phyloP scores from a whole-genome alignment of 2,329 filamentous ascomycete species.

The Elsinoe australis region DNA sequence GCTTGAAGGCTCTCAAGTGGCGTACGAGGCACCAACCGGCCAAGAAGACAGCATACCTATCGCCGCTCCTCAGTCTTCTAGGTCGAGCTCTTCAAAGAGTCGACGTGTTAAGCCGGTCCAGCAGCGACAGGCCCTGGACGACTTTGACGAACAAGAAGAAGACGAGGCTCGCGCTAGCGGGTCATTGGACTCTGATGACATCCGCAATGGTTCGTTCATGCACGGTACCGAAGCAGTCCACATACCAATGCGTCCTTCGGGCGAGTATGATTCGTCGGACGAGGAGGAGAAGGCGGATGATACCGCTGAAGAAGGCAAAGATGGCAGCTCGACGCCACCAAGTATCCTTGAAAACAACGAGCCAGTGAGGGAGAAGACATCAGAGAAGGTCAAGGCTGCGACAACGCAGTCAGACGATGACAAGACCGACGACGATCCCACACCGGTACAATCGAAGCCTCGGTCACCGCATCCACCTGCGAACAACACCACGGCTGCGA shows the following conservation, averaged over 20 bases:
- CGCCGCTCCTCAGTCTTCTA: not conserved
- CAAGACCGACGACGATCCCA: constrained; percentile 25
- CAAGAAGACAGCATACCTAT: constrained; percentile 32
- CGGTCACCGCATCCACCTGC: constrained; percentile 24
- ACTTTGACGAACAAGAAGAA: constrained; percentile 51
- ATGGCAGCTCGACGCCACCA: constrained; percentile 26
- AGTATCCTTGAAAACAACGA: constrained; percentile 25
- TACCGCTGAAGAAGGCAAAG: constrained; percentile 16
- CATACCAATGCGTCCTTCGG: constrained; percentile 25
- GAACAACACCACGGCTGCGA: constrained; percentile 1
- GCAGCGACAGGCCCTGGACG: constrained; percentile 59
- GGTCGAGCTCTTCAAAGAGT: constrained; percentile 35
- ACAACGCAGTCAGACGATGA: not conserved
- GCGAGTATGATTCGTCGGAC: constrained; percentile 17
- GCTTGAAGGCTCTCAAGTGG: constrained; percentile 32
- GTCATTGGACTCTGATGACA: constrained; percentile 60
- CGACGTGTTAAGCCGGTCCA: constrained; percentile 53
- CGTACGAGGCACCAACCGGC: constrained; percentile 38
- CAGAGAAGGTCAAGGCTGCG: not conserved
- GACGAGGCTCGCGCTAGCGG: constrained; percentile 35
- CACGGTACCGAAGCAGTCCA: constrained; percentile 33
- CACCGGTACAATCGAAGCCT: constrained; percentile 24
- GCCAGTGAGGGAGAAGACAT: constrained; percentile 10
- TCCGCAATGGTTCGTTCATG: constrained; percentile 46
- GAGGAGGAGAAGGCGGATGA: constrained; percentile 23